Evolutionary conservation across 306 rosid genomes (phyloP), one percentile per base, ranked within the genome.

Genomic region (Ormosia semicastrata): DNA sequence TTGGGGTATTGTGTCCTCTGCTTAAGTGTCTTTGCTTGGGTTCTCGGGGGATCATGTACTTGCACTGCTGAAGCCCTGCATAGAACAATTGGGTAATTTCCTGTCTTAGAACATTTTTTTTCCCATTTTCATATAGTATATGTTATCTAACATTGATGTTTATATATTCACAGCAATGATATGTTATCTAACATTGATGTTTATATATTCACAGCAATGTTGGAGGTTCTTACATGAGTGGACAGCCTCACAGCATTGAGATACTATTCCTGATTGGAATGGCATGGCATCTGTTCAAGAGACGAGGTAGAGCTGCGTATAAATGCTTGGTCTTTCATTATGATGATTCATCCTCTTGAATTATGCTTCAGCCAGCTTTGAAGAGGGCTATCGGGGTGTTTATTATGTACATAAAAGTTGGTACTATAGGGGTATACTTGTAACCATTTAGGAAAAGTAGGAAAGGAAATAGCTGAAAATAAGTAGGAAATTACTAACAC

Each of bases 11-110:
- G 10, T 78, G 74, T 18, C 39, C 75, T 72, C 64, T 71, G 82
- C 89, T 66, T 67, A 67, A 82, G 66, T 82, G 84, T 85, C 74
- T 75, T 82, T 85, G 94, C 88, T 88, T 77, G 97, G 85, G 91
- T 87, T 88, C 86, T 84, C 74, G 83, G 63, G 33, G 81, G 81
- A 75, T 84, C 30, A 37, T 52, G 65, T 75, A 36, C 83, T 39
- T 82, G 86, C 80, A 36, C 73, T 71, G 57, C 74, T 70, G 71
- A 85, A 82, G 73, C 85, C 72, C 64, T 30, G 65, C 71, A 29
- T 65, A 60, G 73, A 79, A 49, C 71, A 57, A 63, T 69, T 4
- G 43, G 92, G 97, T 91, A 86, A 82, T 44, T 76, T 81, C 66
- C 49, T 70, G 5, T 73, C 49, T 24, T 33, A 3, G 2, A 52